A percentile compares a stretch with the other conserved stretches of the same genome.
Evolutionary conservation across 345 rosid genomes (phyloP).

Genomic region (Eucalyptus leucophloia): DNA sequence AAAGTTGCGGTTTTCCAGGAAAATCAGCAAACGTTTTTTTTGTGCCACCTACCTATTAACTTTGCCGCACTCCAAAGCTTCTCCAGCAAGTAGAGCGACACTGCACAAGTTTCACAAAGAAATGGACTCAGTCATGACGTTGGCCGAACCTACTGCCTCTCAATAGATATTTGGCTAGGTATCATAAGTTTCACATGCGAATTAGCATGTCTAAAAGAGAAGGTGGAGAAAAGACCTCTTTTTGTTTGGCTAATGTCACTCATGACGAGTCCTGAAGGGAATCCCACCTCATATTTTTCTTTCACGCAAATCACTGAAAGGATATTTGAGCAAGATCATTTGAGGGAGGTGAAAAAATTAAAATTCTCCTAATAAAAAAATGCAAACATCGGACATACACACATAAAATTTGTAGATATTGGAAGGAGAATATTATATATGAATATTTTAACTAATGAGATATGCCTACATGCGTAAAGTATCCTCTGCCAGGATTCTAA

Average conservation of each 20-base stretch:
- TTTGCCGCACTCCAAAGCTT: not conserved
- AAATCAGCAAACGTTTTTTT: not conserved
- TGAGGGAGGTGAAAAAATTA: not conserved
- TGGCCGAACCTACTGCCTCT: not conserved
- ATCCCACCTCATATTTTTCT: not conserved
- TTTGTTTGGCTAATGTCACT: not conserved
- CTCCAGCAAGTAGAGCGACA: not conserved
- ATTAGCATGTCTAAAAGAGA: not conserved
- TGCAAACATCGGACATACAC: not conserved
- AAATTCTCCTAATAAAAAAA: not conserved
- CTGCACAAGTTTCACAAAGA: not conserved
- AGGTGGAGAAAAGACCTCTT: not conserved
- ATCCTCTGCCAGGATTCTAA: constrained; percentile 4
- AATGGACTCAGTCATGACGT: not conserved
- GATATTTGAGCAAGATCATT: not conserved
- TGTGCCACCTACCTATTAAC: not conserved
- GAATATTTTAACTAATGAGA: not conserved
- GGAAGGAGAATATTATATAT: not conserved
- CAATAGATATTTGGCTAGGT: not conserved
- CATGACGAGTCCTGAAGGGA: not conserved
- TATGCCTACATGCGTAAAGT: constrained; percentile 1
- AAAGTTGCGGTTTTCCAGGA: not conserved
- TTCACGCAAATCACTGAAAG: not conserved
- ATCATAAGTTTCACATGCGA: not conserved
- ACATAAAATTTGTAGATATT: not conserved